phyloP scores from a whole-genome alignment of 2,329 filamentous ascomycete species.

The Cladosporium halotolerans region DNA sequence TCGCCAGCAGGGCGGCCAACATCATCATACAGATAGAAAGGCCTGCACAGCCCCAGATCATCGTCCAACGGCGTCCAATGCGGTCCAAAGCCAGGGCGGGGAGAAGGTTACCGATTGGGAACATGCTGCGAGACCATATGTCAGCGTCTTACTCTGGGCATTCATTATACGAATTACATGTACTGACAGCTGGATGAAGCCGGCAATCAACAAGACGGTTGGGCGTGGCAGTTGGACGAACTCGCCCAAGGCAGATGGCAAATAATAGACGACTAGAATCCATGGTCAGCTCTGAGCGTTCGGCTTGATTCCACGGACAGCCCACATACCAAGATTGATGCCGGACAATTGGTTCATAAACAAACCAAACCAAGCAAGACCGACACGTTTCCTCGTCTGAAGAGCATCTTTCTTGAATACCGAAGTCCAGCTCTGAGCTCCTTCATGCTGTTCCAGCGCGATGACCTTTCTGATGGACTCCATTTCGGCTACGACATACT shows the following conservation, averaged over 20 bases:
- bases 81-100: slow-evolving; percentile 39
- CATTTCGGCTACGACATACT: slow-evolving; percentile 21
- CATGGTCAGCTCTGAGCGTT: not conserved
- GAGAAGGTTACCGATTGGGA: slow-evolving; percentile 35
- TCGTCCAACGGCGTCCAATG: slow-evolving; percentile 27
- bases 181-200: slow-evolving; percentile 30
- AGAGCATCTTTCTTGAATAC: slow-evolving; percentile 31
- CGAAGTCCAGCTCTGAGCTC: slow-evolving; percentile 27
- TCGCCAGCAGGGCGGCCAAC: slow-evolving; percentile 34
- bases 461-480: slow-evolving; percentile 29
- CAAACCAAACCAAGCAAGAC: slow-evolving; percentile 31
- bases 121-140: slow-evolving; percentile 21
- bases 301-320: not conserved
- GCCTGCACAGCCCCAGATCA: slow-evolving; percentile 21
- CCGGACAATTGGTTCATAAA: slow-evolving; percentile 35
- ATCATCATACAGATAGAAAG: slow-evolving; percentile 32
- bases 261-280: slow-evolving; percentile 30
- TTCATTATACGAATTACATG: not conserved
- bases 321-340: slow-evolving; percentile 28
- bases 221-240: slow-evolving; percentile 40
- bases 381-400: slow-evolving; percentile 31
- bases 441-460: slow-evolving; percentile 29
- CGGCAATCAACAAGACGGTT: slow-evolving; percentile 39
- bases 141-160: not conserved
- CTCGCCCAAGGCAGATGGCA: slow-evolving; percentile 36